Evolutionary conservation across 2,329 filamentous ascomycete genomes (phyloP).

Genomic region (Trichoderma simmonsii): DNA sequence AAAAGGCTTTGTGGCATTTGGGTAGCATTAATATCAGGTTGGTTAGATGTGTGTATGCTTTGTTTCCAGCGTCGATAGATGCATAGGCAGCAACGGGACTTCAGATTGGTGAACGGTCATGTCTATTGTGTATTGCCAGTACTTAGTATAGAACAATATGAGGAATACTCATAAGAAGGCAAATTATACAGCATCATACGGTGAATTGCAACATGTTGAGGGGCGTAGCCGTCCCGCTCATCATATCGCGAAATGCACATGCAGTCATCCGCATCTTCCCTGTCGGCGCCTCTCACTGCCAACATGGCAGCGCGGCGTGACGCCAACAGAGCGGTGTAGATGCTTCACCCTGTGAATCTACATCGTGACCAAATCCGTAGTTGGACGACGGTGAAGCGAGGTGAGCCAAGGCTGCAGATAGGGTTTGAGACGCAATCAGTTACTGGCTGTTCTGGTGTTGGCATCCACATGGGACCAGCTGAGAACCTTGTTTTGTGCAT

Average conservation of each 20-base stretch:
- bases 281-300: not conserved
- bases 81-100: not conserved
- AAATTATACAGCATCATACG: not conserved
- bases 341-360: not conserved
- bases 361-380: not conserved
- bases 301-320: not conserved
- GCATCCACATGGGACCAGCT: not conserved
- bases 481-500: not conserved
- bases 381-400: not conserved
- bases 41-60: not conserved
- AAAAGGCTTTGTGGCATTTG: not conserved
- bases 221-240: not conserved
- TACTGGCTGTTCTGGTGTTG: not conserved
- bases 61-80: not conserved
- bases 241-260: constrained; percentile 1
- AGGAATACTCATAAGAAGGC: not conserved
- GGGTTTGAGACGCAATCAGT: not conserved
- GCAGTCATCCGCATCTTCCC: not conserved
- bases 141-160: not conserved
- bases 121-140: not conserved
- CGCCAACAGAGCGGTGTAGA: not conserved
- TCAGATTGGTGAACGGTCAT: not conserved
- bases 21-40: not conserved
- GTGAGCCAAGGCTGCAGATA: not conserved
- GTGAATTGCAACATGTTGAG: not conserved